These are phyloP conservation scores for Pythium angustatum DNA, from an alignment of 352 stramenopile genomes.

Conservation along the genomic window DNA sequence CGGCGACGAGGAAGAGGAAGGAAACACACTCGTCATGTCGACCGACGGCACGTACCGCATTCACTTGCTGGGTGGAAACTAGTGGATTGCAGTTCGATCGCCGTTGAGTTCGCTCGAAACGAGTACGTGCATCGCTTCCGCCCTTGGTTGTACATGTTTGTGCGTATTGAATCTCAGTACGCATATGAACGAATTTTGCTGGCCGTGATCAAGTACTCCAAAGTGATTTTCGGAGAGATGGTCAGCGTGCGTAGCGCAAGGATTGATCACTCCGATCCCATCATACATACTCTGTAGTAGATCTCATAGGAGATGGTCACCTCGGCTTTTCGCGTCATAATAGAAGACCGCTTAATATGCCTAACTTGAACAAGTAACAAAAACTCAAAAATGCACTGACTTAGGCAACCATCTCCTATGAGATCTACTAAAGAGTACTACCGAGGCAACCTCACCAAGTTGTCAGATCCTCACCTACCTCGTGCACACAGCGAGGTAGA, in stretches of 20 bases:
- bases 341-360: too few relatives aligned
- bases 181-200: conserved; percentile 10
- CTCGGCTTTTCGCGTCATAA: background rate
- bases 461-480: too few relatives aligned
- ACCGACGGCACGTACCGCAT: conserved; percentile 18
- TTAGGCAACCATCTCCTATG: too few relatives aligned
- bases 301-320: too few relatives aligned
- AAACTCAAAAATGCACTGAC: too few relatives aligned
- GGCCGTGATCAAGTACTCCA: background rate
- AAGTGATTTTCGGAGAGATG: background rate
- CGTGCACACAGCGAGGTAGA: too few relatives aligned
- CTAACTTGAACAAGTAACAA: too few relatives aligned
- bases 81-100: background rate
- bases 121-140: conserved; percentile 4
- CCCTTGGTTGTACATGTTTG: conserved; percentile 13
- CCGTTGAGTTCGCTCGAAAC: background rate
- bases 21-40: background rate
- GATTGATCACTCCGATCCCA: conserved; percentile 13
- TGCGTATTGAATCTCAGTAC: conserved; percentile 1
- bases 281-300: background rate
- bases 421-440: too few relatives aligned
- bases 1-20: too few relatives aligned
- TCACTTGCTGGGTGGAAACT: conserved; percentile 16
- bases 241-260: background rate
- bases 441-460: too few relatives aligned